These are phyloP conservation scores for Aureobasidium sp. DNA, from an alignment of 2,329 filamentous ascomycete species.

Conservation along the genomic window DNA sequence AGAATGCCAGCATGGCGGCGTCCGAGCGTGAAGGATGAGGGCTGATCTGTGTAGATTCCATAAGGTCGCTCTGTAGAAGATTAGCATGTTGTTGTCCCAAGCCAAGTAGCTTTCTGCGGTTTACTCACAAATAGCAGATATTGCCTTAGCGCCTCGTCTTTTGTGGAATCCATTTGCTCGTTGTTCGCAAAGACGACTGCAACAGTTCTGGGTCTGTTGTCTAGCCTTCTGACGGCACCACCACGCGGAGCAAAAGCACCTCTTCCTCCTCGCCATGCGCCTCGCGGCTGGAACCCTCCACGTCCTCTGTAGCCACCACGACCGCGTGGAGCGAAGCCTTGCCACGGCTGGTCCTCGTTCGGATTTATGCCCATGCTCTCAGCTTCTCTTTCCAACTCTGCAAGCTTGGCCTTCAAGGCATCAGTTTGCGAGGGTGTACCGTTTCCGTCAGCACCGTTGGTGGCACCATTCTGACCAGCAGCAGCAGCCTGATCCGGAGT, in stretches of 20 bases:
- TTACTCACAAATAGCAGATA: conserved; percentile 47
- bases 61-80: conserved; percentile 14
- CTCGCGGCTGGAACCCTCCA: conserved; percentile 32
- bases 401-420: conserved; percentile 60
- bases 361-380: conserved; percentile 60
- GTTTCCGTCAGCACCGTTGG: conserved; percentile 21
- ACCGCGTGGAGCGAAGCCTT: conserved; percentile 32
- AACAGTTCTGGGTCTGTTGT: conserved; percentile 65
- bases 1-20: conserved; percentile 34
- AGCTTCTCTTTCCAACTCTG: conserved; percentile 65
- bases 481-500: conserved; percentile 17
- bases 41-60: conserved; percentile 31
- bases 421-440: conserved; percentile 46
- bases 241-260: conserved; percentile 34
- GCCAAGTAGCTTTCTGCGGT: neutral
- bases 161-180: conserved; percentile 53
- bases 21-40: conserved; percentile 30
- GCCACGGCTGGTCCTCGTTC: conserved; percentile 30
- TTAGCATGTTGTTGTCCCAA: conserved; percentile 8
- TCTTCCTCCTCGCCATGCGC: conserved; percentile 37
- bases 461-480: conserved; percentile 20
- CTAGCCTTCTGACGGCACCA: conserved; percentile 54
- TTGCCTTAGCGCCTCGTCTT: conserved; percentile 61
- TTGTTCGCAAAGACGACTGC: conserved; percentile 45
- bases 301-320: conserved; percentile 34